Evolutionary conservation across 148 eudicot species (phyloP).

Genomic region (Silene uniflora): DNA sequence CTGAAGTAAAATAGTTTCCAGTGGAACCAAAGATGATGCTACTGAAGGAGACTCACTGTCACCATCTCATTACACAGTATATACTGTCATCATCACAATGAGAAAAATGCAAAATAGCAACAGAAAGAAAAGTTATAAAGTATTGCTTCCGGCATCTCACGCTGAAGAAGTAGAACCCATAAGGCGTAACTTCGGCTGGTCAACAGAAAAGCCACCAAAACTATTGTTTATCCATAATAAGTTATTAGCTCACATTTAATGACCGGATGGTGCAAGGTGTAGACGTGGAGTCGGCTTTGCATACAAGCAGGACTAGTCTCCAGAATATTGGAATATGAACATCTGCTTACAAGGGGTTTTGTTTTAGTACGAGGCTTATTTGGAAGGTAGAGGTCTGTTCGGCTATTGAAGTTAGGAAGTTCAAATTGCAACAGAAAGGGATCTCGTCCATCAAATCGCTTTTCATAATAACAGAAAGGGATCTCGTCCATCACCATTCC

Average conservation of each 20-base stretch:
- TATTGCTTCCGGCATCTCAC: not conserved
- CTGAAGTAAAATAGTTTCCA: too few species aligned
- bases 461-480: not conserved
- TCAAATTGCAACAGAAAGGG: not conserved
- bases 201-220: too few species aligned
- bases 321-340: too few species aligned
- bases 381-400: not conserved
- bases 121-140: not conserved
- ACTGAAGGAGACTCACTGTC: not conserved
- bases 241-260: too few species aligned
- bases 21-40: constrained; percentile 1
- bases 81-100: not conserved
- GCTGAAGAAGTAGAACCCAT: not conserved
- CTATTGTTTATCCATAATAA: too few species aligned
- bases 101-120: not conserved
- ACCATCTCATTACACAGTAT: not conserved
- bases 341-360: too few species aligned
- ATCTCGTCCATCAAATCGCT: not conserved
- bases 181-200: too few species aligned
- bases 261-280: too few species aligned
- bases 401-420: not conserved
- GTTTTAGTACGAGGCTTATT: not conserved
- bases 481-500: not conserved
- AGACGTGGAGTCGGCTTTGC: too few species aligned
- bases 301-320: too few species aligned